Percentiles rank a stretch among this genome's conserved stretches.
Evolutionary conservation across 352 stramenopile genomes (phyloP).

Genomic region (Pythium dissotocum): DNA sequence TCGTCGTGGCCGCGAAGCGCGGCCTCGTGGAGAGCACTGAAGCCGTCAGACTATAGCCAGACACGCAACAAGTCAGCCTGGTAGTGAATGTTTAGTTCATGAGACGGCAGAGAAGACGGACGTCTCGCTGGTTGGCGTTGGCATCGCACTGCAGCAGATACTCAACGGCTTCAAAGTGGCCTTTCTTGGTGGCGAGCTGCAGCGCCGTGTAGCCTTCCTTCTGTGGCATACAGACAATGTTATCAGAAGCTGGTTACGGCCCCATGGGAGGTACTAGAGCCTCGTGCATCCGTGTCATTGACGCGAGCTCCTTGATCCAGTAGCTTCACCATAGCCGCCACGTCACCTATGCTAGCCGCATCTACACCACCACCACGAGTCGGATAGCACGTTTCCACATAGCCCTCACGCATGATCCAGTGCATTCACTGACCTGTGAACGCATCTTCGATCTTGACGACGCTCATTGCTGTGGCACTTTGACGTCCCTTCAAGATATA

Average conservation of each 20-base stretch:
- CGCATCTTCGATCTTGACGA: conserved; percentile 61
- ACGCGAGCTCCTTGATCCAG: conserved; percentile 47
- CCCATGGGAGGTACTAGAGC: not conserved
- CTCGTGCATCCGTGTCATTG: conserved; percentile 64
- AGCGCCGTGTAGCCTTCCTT: conserved; percentile 63
- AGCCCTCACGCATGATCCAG: too few relatives aligned
- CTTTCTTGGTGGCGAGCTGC: conserved; percentile 59
- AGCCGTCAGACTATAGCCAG: conserved; percentile 54
- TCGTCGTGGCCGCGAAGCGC: conserved; percentile 65
- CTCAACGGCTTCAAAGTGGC: conserved; percentile 48
- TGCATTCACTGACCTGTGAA: conserved; percentile 44
- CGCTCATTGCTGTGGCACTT: conserved; percentile 32
- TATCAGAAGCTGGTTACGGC: too few relatives aligned
- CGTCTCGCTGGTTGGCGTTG: conserved; percentile 65
- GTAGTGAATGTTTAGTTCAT: too few relatives aligned
- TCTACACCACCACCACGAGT: conserved; percentile 25
- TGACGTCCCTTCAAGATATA: not conserved
- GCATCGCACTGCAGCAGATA: conserved; percentile 51
- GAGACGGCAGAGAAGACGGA: conserved; percentile 15
- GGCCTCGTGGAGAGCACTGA: conserved; percentile 67
- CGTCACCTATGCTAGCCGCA: conserved; percentile 42
- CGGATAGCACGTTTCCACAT: too few relatives aligned
- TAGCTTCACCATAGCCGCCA: conserved; percentile 35
- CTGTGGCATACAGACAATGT: conserved; percentile 25
- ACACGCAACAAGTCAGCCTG: too few relatives aligned